Conservation (phyloP, 2,329 filamentous ascomycete species). For the Colletotrichum lentis region DNA sequence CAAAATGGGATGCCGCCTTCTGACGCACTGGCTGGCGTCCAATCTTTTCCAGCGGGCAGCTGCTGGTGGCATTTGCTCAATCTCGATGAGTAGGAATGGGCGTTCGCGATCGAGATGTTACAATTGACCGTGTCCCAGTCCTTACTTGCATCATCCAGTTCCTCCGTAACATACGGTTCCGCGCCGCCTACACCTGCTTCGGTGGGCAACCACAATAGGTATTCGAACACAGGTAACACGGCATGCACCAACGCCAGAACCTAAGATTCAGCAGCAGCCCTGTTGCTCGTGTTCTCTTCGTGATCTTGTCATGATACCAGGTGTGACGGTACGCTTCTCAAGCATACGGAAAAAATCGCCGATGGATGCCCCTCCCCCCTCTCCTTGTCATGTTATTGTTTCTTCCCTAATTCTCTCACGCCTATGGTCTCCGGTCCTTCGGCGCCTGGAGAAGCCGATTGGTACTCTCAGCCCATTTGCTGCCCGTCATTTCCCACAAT, state of each 20-base stretch:
- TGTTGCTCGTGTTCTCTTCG: constrained; percentile 15
- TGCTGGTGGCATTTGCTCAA: constrained; percentile 36
- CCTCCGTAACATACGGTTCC: constrained; percentile 34
- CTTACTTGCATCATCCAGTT: not conserved
- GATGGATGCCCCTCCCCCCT: not conserved
- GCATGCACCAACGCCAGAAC: not conserved
- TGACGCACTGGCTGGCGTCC: constrained; percentile 34
- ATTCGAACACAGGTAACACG: not conserved
- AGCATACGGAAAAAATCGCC: constrained; percentile 5
- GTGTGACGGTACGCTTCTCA: constrained; percentile 9
- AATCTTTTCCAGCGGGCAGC: constrained; percentile 12
- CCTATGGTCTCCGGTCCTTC: constrained; percentile 21
- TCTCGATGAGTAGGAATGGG: constrained; percentile 37
- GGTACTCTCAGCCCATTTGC: constrained; percentile 16
- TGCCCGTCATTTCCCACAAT: constrained; percentile 12
- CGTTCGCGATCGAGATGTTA: constrained; percentile 38
- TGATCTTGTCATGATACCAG: constrained; percentile 11
- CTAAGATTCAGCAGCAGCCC: constrained; percentile 14
- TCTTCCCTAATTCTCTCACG: constrained; percentile 29
- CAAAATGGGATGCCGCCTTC: constrained; percentile 26
- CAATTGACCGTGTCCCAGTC: constrained; percentile 27
- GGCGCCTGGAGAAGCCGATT: constrained; percentile 27
- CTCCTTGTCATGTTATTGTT: constrained; percentile 17
- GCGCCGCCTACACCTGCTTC: not conserved
- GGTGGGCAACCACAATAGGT: not conserved